phyloP scores from a whole-genome alignment of 495 filamentous ascomycete genomes.

The Aspergillus avenaceus region DNA sequence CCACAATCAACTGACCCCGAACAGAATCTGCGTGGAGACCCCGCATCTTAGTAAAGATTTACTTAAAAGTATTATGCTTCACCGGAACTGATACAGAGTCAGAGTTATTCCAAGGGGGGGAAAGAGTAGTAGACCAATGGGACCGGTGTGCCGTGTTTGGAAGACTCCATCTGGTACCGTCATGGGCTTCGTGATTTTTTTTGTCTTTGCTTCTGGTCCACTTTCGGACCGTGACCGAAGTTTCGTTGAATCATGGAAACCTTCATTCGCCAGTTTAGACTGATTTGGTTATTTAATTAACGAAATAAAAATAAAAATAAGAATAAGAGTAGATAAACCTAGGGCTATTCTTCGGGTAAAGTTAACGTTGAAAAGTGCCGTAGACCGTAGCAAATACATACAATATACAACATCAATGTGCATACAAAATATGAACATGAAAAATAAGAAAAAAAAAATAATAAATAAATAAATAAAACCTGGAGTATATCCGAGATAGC shows the following conservation, averaged over 20 bases:
- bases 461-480: too few relatives aligned
- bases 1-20: background rate
- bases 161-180: background rate
- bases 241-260: background rate
- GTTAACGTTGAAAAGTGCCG: background rate
- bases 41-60: slow-evolving; percentile 1
- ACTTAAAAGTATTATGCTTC: too few relatives aligned
- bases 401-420: too few relatives aligned
- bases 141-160: background rate
- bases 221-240: background rate
- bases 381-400: too few relatives aligned
- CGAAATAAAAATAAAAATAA: too few relatives aligned
- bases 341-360: background rate
- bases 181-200: too few relatives aligned
- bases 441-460: too few relatives aligned
- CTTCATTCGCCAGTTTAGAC: background rate
- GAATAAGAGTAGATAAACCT: too few relatives aligned
- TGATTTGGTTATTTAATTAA: too few relatives aligned
- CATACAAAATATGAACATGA: too few relatives aligned
- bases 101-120: background rate
- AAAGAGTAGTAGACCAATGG: background rate
- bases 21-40: slow-evolving; percentile 4
- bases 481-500: background rate
- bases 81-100: background rate
- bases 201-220: background rate